A percentile compares a stretch with the other conserved stretches of the same genome.
Evolutionary conservation across 2,329 filamentous ascomycete species (phyloP).

Genomic region (Trichocomaceae sp.): DNA sequence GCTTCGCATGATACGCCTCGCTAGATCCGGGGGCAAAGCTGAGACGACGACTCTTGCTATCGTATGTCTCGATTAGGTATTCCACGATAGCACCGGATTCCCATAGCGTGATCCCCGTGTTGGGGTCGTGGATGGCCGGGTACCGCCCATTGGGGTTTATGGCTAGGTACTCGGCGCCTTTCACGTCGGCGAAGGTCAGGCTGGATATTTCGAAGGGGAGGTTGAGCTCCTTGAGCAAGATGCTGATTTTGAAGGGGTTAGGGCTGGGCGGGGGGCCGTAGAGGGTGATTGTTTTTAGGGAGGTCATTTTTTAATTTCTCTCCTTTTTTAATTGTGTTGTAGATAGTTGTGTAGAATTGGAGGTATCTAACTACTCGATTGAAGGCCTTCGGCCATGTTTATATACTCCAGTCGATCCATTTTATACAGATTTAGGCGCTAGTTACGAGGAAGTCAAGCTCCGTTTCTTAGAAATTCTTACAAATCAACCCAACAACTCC

Average conservation of each 20-base stretch:
- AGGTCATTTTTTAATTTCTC: no score
- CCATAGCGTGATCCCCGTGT: slow-evolving; percentile 11
- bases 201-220: slow-evolving; percentile 18
- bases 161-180: slow-evolving; percentile 2
- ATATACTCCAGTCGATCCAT: no score
- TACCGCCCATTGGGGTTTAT: slow-evolving; percentile 13
- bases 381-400: no score
- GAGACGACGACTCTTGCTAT: slow-evolving; percentile 18
- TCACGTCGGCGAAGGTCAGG: slow-evolving; percentile 17
- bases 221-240: slow-evolving; percentile 22
- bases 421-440: no score
- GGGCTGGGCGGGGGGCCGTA: slow-evolving; percentile 4
- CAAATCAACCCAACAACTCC: no score
- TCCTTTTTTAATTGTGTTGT: no score
- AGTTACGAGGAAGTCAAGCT: not conserved
- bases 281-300: slow-evolving; percentile 5
- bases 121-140: slow-evolving; percentile 11
- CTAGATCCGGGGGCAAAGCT: slow-evolving; percentile 11
- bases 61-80: slow-evolving; percentile 10
- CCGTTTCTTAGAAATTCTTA: not conserved
- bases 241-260: slow-evolving; percentile 18
- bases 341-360: no score
- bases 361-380: no score
- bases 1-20: slow-evolving; percentile 2
- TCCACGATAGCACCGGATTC: slow-evolving; percentile 13